Evolutionary conservation across 139 green algal genomes (phyloP).

Genomic region (Closterium sp.): DNA sequence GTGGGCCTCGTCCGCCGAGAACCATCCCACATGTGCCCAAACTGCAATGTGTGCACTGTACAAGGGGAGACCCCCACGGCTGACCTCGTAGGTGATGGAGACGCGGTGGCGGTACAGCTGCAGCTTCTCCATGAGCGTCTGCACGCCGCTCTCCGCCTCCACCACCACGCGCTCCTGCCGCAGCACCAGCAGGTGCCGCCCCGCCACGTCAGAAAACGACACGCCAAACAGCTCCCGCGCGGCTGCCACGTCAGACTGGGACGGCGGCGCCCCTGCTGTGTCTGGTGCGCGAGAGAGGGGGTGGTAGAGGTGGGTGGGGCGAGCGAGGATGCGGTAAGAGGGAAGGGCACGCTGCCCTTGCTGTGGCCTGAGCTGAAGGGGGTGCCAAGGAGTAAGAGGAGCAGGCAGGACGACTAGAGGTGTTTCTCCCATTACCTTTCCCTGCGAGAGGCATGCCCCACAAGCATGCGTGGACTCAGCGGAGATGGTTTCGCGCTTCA

Average conservation of each 20-base stretch:
- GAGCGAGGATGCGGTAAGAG: neutral
- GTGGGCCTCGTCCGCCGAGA: too few species aligned
- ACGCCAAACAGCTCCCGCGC: slow-evolving; percentile 41
- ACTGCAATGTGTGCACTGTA: too few species aligned
- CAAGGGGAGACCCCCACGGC: too few species aligned
- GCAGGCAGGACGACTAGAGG: too few species aligned
- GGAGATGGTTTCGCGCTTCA: too few species aligned
- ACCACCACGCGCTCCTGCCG: slow-evolving; percentile 39
- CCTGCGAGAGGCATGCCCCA: too few species aligned
- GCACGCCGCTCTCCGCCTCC: slow-evolving; percentile 12
- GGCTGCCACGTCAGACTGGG: slow-evolving; percentile 1
- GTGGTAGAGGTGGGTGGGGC: neutral
- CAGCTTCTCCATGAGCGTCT: slow-evolving; percentile 42
- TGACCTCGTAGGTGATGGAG: slow-evolving; percentile 29
- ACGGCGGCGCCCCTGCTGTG: neutral
- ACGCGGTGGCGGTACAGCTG: slow-evolving; percentile 43
- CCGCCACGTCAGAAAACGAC: slow-evolving; percentile 26
- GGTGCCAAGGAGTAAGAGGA: too few species aligned
- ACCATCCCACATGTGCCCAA: too few species aligned
- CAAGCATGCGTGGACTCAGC: too few species aligned
- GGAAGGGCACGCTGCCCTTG: too few species aligned
- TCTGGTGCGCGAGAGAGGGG: neutral
- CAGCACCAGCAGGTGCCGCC: slow-evolving; percentile 33
- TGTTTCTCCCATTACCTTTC: too few species aligned
- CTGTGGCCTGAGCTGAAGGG: too few species aligned